A percentile compares a stretch with the other conserved stretches of the same genome.
Conservation (phyloP, 371 early-diverging fungal species). For the Rhizomucor miehei region DNA sequence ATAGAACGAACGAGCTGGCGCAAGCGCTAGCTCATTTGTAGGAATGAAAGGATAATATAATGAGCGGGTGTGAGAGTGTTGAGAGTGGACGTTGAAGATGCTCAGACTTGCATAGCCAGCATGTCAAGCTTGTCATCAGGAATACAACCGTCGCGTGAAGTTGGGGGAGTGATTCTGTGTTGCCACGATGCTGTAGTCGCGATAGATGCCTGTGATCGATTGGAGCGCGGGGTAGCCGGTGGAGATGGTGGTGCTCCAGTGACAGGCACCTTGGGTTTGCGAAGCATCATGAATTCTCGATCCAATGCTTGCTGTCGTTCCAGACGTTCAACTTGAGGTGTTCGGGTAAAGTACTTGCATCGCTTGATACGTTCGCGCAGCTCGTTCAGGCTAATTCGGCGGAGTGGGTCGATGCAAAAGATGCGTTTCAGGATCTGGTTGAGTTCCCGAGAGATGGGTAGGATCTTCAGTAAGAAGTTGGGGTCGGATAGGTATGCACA, state of each 20-base stretch:
- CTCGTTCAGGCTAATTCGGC: conserved; percentile 67
- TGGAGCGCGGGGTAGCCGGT: conserved; percentile 11
- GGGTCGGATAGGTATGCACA: conserved; percentile 59
- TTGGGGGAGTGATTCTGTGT: conserved; percentile 11
- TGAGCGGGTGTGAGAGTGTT: too few species aligned
- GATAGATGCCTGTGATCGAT: conserved; percentile 14
- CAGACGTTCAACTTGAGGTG: conserved; percentile 26
- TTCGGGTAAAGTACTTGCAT: conserved; percentile 59
- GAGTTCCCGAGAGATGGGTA: conserved; percentile 70
- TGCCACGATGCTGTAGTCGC: conserved; percentile 7
- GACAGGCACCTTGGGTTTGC: not conserved
- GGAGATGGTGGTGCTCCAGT: conserved; percentile 9
- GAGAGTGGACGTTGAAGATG: not conserved
- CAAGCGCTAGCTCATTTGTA: too few species aligned
- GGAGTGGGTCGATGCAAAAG: conserved; percentile 67
- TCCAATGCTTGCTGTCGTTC: conserved; percentile 7
- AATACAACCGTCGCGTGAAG: conserved; percentile 2
- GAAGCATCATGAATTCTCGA: conserved; percentile 3
- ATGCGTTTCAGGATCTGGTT: conserved; percentile 69
- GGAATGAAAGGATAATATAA: too few species aligned
- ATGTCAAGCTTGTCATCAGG: conserved; percentile 3
- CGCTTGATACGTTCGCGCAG: conserved; percentile 52
- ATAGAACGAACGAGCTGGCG: not conserved
- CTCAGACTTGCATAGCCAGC: conserved; percentile 12
- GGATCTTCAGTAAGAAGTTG: conserved; percentile 60